Evolutionary conservation across 23 red algal species (phyloP).

Genomic region (Gracilaria vermiculophylla): DNA sequence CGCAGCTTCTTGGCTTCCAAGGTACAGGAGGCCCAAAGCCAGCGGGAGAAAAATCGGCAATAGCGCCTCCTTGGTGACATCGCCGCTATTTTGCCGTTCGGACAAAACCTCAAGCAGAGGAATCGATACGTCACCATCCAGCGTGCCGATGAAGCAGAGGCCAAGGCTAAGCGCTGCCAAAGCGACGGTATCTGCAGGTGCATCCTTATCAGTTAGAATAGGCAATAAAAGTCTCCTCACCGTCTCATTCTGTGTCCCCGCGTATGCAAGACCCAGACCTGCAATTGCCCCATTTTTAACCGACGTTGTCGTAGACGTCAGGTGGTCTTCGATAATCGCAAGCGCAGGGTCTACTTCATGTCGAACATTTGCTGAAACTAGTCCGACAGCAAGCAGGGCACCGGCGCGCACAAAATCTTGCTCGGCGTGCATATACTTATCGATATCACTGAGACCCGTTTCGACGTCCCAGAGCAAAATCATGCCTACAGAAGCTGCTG

Average conservation of each 20-base stretch:
- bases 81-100: constrained; percentile 59
- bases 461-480: constrained; percentile 96
- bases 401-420: constrained; percentile 94
- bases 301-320: constrained; percentile 3
- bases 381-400: constrained; percentile 79
- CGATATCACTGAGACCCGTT: constrained; percentile 82
- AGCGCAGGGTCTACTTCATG: constrained; percentile 92
- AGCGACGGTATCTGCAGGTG: constrained; percentile 58
- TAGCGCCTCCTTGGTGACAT: constrained; percentile 46
- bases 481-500: constrained; percentile 93
- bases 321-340: constrained; percentile 69
- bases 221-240: constrained; percentile 79
- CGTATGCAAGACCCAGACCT: constrained; percentile 93
- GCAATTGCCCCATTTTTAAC: constrained; percentile 86
- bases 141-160: constrained; percentile 79
- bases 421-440: constrained; percentile 89
- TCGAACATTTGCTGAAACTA: constrained; percentile 82
- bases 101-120: constrained; percentile 84
- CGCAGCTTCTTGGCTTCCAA: constrained; percentile 73
- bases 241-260: constrained; percentile 74
- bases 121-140: constrained; percentile 85
- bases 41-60: constrained; percentile 73
- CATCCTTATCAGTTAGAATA: constrained; percentile 77
- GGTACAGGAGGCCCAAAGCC: constrained; percentile 83
- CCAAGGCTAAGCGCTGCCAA: constrained; percentile 89